Percentiles rank a stretch among this genome's conserved stretches.
Conservation (phyloP, 352 stramenopile species). For the Poterioochromonas sp. region DNA sequence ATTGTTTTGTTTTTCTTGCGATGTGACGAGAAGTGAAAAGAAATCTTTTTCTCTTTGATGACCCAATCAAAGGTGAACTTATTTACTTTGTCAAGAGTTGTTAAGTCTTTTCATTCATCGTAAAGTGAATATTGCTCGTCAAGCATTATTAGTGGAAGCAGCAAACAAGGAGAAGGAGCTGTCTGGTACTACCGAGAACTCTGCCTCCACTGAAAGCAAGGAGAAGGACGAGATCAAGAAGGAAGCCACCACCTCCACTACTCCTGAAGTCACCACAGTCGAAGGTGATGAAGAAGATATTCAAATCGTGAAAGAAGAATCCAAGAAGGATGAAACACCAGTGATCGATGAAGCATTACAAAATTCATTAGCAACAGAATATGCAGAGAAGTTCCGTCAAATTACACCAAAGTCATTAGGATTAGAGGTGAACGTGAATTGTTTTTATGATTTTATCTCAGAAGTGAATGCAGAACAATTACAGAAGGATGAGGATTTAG, state of each 20-base stretch:
- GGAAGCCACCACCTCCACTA: neutral
- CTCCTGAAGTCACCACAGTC: constrained; percentile 10
- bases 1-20: neutral
- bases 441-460: neutral
- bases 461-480: constrained; percentile 52
- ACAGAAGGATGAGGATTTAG: constrained; percentile 54
- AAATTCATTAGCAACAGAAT: constrained; percentile 49
- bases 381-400: constrained; percentile 2
- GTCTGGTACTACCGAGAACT: constrained; percentile 2
- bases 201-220: constrained; percentile 40
- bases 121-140: constrained; percentile 7
- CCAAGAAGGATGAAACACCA: constrained; percentile 37
- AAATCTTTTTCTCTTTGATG: constrained; percentile 71
- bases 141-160: neutral
- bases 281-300: constrained; percentile 35
- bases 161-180: constrained; percentile 5
- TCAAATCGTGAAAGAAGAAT: constrained; percentile 49
- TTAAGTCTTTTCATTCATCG: neutral
- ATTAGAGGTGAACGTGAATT: neutral
- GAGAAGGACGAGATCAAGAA: constrained; percentile 34
- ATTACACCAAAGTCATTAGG: neutral
- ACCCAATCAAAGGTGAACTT: constrained; percentile 55
- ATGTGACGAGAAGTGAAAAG: constrained; percentile 42
- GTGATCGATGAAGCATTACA: constrained; percentile 39
- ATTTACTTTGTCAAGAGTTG: constrained; percentile 6